phyloP scores from a whole-genome alignment of 148 eudicot species.

The Spergularia marina region DNA sequence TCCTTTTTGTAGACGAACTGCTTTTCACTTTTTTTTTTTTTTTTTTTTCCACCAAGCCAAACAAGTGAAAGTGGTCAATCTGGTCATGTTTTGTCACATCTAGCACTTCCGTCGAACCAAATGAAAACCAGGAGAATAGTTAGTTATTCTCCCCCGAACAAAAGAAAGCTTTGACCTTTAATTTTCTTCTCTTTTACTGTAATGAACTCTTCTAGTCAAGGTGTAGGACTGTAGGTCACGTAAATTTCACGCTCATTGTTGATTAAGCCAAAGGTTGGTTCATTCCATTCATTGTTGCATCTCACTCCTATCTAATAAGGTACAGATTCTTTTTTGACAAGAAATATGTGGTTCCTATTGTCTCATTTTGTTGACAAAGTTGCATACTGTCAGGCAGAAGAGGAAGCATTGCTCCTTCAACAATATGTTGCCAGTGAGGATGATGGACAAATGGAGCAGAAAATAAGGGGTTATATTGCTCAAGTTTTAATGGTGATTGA shows the following conservation, averaged over 20 bases:
- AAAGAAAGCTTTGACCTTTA: too few relatives aligned
- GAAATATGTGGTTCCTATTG: neutral
- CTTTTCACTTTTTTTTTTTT: too few relatives aligned
- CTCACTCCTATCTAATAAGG: neutral
- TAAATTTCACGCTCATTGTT: neutral
- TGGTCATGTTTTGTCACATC: too few relatives aligned
- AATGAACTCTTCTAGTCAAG: neutral
- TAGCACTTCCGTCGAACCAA: too few relatives aligned
- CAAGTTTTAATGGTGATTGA: slow-evolving; percentile 76
- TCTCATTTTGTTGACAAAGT: slow-evolving; percentile 3
- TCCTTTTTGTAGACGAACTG: too few relatives aligned
- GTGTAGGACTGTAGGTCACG: neutral
- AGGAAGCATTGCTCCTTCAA: slow-evolving; percentile 86
- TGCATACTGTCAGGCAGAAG: slow-evolving; percentile 63
- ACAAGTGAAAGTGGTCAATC: too few relatives aligned
- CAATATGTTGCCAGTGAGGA: slow-evolving; percentile 50
- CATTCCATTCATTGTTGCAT: neutral
- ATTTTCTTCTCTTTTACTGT: too few relatives aligned
- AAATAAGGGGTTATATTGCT: slow-evolving; percentile 59
- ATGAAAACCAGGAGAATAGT: too few relatives aligned
- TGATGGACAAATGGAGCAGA: slow-evolving; percentile 51
- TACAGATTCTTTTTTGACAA: neutral
- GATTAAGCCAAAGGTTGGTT: neutral
- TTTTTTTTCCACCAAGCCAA: too few relatives aligned
- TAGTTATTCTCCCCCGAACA: too few relatives aligned